A percentile compares a stretch with the other conserved stretches of the same genome.
Evolutionary conservation across 2,329 filamentous ascomycete genomes (phyloP).

Genomic region (Pseudogymnoascus sp.): DNA sequence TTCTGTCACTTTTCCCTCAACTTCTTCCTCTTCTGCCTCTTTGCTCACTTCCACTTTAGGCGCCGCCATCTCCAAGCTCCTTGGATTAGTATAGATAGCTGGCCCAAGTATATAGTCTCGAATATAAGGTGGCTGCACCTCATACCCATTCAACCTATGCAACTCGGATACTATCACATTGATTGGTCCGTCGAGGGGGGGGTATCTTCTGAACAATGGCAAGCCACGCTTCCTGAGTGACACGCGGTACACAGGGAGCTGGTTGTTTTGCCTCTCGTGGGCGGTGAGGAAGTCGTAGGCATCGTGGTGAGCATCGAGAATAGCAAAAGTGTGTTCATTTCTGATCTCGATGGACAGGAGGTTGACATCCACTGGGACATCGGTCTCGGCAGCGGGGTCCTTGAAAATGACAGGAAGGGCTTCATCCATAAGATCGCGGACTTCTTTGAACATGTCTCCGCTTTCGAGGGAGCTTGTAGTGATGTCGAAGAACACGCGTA

Average conservation of each 20-base stretch:
- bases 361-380: not conserved
- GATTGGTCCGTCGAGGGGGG: not conserved
- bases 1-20: constrained; percentile 22
- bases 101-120: constrained; percentile 7
- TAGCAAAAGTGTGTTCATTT: not conserved
- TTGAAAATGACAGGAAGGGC: not conserved
- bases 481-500: not conserved
- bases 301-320: not conserved
- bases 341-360: not conserved
- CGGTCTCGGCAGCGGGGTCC: not conserved
- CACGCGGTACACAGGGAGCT: not conserved
- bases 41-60: constrained; percentile 8
- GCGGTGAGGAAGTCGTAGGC: not conserved
- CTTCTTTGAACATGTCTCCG: not conserved
- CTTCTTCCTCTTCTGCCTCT: constrained; percentile 8
- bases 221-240: not conserved
- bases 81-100: constrained; percentile 10
- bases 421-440: not conserved
- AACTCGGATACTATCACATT: not conserved
- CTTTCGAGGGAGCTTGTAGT: not conserved
- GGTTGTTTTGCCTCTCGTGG: not conserved
- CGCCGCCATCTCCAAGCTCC: not conserved
- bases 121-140: not conserved
- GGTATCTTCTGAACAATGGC: not conserved
- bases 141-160: constrained; percentile 5